Conservation (phyloP, 192 early-diverging fungal species). For the Backusella luteola region DNA sequence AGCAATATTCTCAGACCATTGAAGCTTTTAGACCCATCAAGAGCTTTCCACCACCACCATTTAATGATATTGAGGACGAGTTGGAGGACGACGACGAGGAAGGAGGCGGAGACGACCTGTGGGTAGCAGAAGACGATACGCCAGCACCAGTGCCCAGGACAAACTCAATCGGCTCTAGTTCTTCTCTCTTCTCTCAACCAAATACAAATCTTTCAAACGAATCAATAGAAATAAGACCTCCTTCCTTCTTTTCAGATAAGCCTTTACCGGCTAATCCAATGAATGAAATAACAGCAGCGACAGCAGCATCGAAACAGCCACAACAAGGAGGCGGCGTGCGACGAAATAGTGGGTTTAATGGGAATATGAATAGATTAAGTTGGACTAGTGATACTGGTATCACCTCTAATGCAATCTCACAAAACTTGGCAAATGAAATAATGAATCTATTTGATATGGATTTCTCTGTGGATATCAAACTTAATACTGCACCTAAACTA, state of each 20-base stretch:
- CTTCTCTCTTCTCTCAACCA: conserved; percentile 16
- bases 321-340: background rate
- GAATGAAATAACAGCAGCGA: background rate
- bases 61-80: conserved; percentile 8
- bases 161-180: background rate
- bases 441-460: conserved; percentile 44
- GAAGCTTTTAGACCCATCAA: conserved; percentile 21
- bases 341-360: conserved; percentile 16
- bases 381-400: conserved; percentile 31
- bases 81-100: conserved; percentile 7
- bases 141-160: background rate
- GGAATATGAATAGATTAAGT: conserved; percentile 23
- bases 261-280: conserved; percentile 11
- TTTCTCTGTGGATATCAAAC: conserved; percentile 32
- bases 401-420: conserved; percentile 22
- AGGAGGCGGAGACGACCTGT: conserved; percentile 8
- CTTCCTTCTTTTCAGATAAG: conserved; percentile 11
- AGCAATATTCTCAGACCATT: conserved; percentile 32
- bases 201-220: conserved; percentile 18
- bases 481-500: conserved; percentile 30
- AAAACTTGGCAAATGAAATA: conserved; percentile 34
- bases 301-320: background rate
- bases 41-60: background rate
- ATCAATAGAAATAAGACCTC: conserved; percentile 3
- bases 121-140: background rate